Percentiles rank a stretch among this genome's conserved stretches.
phyloP scores from a whole-genome alignment of 208 protist genomes.

The Kentomonas sorsogonicus region DNA sequence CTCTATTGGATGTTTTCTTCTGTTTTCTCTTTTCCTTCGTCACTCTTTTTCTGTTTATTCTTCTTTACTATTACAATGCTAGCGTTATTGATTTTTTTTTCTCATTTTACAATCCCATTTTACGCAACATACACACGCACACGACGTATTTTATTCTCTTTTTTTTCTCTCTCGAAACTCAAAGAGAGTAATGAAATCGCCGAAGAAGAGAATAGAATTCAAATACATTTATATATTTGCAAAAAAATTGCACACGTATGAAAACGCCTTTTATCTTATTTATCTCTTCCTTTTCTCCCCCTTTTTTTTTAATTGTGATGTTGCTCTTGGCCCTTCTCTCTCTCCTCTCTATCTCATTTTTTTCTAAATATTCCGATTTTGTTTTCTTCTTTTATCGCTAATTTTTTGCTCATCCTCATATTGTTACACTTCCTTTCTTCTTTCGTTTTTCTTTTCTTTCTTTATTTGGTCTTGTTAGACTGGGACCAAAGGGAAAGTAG shows the following conservation, averaged over 20 bases:
- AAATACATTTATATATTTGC: background rate
- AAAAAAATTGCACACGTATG: background rate
- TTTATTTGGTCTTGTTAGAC: background rate
- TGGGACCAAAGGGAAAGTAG: background rate
- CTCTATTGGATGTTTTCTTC: background rate
- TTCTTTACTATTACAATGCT: background rate
- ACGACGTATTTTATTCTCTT: background rate
- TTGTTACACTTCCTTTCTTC: background rate
- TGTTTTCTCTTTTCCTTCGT: slow-evolving; percentile 3
- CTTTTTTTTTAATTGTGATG: background rate
- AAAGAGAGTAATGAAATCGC: background rate
- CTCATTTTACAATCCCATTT: background rate
- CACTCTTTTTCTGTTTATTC: background rate
- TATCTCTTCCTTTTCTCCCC: background rate
- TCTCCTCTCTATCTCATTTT: background rate
- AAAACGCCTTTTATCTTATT: background rate
- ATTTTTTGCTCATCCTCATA: background rate
- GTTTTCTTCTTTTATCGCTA: slow-evolving; percentile 1
- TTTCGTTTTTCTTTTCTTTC: background rate
- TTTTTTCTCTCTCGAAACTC: background rate
- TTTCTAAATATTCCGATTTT: slow-evolving; percentile 1
- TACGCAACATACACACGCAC: background rate
- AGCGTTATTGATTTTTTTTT: slow-evolving; percentile 8
- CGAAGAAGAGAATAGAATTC: background rate
- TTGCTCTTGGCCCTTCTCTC: background rate